Conservation (phyloP, 306 rosid genomes). For the Coriaria nepalensis region DNA sequence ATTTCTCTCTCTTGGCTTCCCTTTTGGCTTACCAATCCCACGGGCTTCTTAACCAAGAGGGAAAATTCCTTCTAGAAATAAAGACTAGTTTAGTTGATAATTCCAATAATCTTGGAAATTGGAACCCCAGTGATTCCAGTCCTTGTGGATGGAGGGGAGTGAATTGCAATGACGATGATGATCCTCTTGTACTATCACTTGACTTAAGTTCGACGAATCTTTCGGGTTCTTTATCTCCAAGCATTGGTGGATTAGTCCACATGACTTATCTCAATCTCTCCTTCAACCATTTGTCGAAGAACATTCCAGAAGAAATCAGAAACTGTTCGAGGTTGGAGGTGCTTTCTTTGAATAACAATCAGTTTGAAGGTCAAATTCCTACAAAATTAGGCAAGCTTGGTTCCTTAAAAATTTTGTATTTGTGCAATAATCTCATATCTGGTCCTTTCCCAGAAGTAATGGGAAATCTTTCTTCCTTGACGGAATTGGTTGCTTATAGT, state of each 20-base stretch:
- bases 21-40: slow-evolving; percentile 13
- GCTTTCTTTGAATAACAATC: slow-evolving; percentile 49
- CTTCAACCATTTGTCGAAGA: slow-evolving; percentile 31
- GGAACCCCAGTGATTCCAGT: slow-evolving; percentile 52
- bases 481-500: slow-evolving; percentile 43
- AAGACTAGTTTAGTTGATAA: slow-evolving; percentile 36
- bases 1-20: slow-evolving; percentile 4
- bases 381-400: slow-evolving; percentile 45
- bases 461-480: slow-evolving; percentile 51
- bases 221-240: slow-evolving; percentile 48
- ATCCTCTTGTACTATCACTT: slow-evolving; percentile 35
- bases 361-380: slow-evolving; percentile 52
- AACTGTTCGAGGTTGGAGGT: slow-evolving; percentile 36
- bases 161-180: slow-evolving; percentile 24
- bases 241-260: slow-evolving; percentile 42
- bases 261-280: slow-evolving; percentile 43
- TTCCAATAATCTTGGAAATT: slow-evolving; percentile 24
- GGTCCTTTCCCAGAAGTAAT: slow-evolving; percentile 57
- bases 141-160: slow-evolving; percentile 81
- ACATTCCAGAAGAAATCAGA: slow-evolving; percentile 50
- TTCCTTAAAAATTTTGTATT: slow-evolving; percentile 33
- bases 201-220: slow-evolving; percentile 46
- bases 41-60: slow-evolving; percentile 37
- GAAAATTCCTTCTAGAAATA: slow-evolving; percentile 43
- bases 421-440: slow-evolving; percentile 54